phyloP scores from a whole-genome alignment of 352 stramenopile genomes.

The Globisporangium parvum region DNA sequence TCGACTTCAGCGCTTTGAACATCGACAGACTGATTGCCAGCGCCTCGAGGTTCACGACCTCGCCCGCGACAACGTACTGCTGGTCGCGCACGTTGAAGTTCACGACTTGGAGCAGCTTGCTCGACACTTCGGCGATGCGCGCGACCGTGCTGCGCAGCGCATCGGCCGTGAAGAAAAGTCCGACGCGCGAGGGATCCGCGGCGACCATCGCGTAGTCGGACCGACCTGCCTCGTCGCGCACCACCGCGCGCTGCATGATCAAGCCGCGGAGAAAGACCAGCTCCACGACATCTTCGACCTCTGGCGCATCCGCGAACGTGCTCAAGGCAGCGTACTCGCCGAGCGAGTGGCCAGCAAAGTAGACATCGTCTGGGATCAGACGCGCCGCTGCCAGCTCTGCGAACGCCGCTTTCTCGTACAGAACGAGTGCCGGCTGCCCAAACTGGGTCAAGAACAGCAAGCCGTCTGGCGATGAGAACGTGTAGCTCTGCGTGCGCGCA shows the following conservation, averaged over 20 bases:
- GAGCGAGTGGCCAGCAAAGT: constrained; percentile 86
- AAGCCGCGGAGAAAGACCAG: constrained; percentile 80
- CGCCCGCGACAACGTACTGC: constrained; percentile 84
- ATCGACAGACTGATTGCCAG: constrained; percentile 56
- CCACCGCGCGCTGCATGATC: constrained; percentile 58
- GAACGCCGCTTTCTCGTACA: constrained; percentile 84
- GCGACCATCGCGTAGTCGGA: constrained; percentile 88
- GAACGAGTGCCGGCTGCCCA: constrained; percentile 72
- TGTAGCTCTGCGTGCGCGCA: constrained; percentile 76
- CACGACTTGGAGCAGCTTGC: constrained; percentile 80
- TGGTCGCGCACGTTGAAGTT: constrained; percentile 85
- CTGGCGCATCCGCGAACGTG: constrained; percentile 64
- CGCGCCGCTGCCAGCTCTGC: constrained; percentile 68
- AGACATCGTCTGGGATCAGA: constrained; percentile 62
- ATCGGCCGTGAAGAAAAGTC: constrained; percentile 61
- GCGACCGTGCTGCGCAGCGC: constrained; percentile 69
- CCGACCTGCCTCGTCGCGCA: constrained; percentile 46
- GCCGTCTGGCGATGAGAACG: constrained; percentile 65
- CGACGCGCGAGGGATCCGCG: constrained; percentile 71
- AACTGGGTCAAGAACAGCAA: constrained; percentile 86
- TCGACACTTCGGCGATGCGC: constrained; percentile 43
- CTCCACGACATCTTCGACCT: constrained; percentile 70
- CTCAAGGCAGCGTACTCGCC: constrained; percentile 83
- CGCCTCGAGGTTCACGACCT: constrained; percentile 78
- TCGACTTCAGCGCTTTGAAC: constrained; percentile 36